Percentiles rank a stretch among this genome's conserved stretches.
phyloP scores from a whole-genome alignment of 208 protist species.

The Trypanosoma melophagium region DNA sequence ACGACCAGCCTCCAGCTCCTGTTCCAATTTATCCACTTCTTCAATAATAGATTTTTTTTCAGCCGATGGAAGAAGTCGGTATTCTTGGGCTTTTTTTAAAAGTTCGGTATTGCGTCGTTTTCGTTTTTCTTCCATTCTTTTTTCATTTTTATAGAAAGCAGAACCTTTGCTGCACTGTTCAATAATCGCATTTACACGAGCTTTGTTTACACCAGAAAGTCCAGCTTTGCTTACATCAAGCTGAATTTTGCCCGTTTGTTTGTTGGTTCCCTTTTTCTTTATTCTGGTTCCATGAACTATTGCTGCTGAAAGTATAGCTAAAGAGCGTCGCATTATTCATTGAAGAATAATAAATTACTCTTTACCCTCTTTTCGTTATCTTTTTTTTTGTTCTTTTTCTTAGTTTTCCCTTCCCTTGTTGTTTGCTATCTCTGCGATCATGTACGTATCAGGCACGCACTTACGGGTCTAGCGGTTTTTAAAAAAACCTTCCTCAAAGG shows the following conservation, averaged over 20 bases:
- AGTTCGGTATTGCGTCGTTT: slow-evolving; percentile 47
- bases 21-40: slow-evolving; percentile 54
- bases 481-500: too few species aligned
- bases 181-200: slow-evolving; percentile 81
- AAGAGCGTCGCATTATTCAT: slow-evolving; percentile 11
- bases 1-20: slow-evolving; percentile 67
- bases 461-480: too few species aligned
- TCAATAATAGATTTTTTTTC: slow-evolving; percentile 45
- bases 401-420: too few species aligned
- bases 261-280: not conserved
- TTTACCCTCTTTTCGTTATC: too few species aligned
- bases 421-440: too few species aligned
- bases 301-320: not conserved
- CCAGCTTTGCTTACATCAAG: slow-evolving; percentile 82
- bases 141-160: slow-evolving; percentile 80
- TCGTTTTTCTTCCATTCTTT: slow-evolving; percentile 61
- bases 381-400: too few species aligned
- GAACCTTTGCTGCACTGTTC: slow-evolving; percentile 72
- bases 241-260: slow-evolving; percentile 52
- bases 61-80: slow-evolving; percentile 34
- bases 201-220: slow-evolving; percentile 76
- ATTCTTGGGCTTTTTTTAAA: slow-evolving; percentile 55
- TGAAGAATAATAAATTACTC: not conserved
- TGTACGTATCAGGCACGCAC: too few species aligned
- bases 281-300: not conserved